Evolutionary conservation across 495 filamentous ascomycete species (phyloP).

Genomic region (Aspergillus avenaceus): DNA sequence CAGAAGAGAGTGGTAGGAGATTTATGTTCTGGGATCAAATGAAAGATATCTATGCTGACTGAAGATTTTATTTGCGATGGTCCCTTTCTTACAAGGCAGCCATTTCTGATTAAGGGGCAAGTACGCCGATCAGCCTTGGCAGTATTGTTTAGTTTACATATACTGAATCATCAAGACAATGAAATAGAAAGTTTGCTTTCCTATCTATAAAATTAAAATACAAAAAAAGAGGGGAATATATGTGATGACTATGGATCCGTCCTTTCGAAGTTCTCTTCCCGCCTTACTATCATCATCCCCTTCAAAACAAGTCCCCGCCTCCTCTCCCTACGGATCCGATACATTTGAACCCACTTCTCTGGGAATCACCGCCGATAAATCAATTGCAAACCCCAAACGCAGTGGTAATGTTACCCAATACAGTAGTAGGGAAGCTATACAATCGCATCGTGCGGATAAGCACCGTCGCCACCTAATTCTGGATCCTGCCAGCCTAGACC

Average conservation of each 20-base stretch:
- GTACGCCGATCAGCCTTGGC: slow-evolving; percentile 3
- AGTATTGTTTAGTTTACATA: not conserved
- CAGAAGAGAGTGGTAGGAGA: no score
- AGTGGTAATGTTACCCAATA: slow-evolving; percentile 1
- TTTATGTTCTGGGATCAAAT: no score
- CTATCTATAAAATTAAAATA: not conserved
- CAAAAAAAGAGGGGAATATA: not conserved
- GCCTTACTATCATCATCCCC: slow-evolving; percentile 9
- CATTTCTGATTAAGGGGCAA: not conserved
- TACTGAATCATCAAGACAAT: not conserved
- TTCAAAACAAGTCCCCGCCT: slow-evolving; percentile 16
- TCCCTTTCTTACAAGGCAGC: not conserved
- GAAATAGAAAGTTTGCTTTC: not conserved
- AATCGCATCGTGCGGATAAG: slow-evolving; percentile 9
- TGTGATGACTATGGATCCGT: slow-evolving; percentile 19
- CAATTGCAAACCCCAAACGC: slow-evolving; percentile 14
- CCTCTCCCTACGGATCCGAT: slow-evolving; percentile 30
- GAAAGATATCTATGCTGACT: no score
- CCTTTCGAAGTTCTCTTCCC: slow-evolving; percentile 8
- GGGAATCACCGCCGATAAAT: slow-evolving; percentile 13
- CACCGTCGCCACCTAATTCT: slow-evolving; percentile 16
- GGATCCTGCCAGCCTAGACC: slow-evolving; percentile 18
- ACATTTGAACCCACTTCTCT: no score
- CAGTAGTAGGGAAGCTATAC: not conserved
- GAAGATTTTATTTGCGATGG: no score